Conservation (phyloP, 257 asterid species). For the Echium plantagineum region DNA sequence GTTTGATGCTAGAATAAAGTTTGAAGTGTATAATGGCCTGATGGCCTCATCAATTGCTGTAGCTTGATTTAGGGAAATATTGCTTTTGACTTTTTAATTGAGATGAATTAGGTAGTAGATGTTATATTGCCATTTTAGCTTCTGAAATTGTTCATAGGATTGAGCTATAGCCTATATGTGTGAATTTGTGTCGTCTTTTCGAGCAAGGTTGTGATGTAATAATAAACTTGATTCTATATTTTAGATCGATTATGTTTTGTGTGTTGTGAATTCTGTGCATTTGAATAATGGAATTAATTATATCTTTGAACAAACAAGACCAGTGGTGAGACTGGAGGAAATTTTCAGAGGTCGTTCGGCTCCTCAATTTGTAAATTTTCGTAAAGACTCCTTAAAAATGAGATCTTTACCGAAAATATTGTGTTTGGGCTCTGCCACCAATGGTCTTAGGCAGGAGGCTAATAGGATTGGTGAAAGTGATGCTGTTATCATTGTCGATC, state of each 20-base stretch:
- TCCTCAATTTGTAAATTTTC: slow-evolving; percentile 39
- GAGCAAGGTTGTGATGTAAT: too few relatives aligned
- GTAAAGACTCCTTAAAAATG: slow-evolving; percentile 20
- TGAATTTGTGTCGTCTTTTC: too few relatives aligned
- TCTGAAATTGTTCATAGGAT: too few relatives aligned
- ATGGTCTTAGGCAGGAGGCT: slow-evolving; percentile 38
- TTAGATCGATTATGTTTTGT: not conserved
- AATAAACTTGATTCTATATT: not conserved
- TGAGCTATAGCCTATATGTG: too few relatives aligned
- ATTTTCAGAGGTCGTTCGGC: slow-evolving; percentile 15
- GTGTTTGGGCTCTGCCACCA: slow-evolving; percentile 55
- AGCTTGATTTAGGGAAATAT: too few relatives aligned
- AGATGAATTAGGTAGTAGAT: too few relatives aligned
- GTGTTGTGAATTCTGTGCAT: too few relatives aligned
- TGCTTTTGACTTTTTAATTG: too few relatives aligned
- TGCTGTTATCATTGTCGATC: slow-evolving; percentile 86
- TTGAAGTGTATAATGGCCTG: too few relatives aligned
- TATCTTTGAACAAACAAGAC: slow-evolving; percentile 17
- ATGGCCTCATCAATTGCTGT: too few relatives aligned
- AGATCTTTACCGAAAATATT: slow-evolving; percentile 29
- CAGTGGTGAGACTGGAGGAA: slow-evolving; percentile 29
- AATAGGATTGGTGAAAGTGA: slow-evolving; percentile 49
- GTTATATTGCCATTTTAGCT: too few relatives aligned
- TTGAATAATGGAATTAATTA: slow-evolving; percentile 3
- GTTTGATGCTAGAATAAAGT: too few relatives aligned